Evolutionary conservation across 1,139 yeast genomes (phyloP), one percentile per base, ranked within the genome.

Genomic region (Hanseniaspora gamundiae): DNA sequence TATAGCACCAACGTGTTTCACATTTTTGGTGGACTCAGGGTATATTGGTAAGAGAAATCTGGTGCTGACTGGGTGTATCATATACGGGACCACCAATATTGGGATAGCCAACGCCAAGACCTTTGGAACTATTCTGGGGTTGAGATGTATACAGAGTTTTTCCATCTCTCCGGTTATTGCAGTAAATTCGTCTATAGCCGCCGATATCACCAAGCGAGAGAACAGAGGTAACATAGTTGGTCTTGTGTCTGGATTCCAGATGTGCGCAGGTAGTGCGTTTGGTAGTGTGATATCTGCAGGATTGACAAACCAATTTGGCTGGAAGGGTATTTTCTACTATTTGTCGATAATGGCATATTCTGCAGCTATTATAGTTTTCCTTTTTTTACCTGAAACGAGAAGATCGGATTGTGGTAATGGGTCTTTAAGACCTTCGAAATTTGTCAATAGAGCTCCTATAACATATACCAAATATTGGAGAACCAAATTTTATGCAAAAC

Each of bases 281-380:
- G 88, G 94, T 6, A 86, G 93, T 0, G 62, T 84, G 11, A 62
- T 84, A 22, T 94, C 94, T 19, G 82, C 88, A 7, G 74, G 71
- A 0, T 59, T 84, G 31, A 73, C 78, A 2, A 62, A 73, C 2
- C 60, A 70, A 16, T 74, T 80, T 67, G 71, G 74, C 11, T 84
- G 94, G 93, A 68, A 86, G 47, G 78, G 85, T 0, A 76, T 83
- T 20, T 85, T 84, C 55, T 79, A 85, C 76, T 80, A 83, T 49
- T 61, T 82, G 43, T 77, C 81, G 4, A 76, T 81, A 20, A 73
- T 78, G 4, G 70, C 79, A 16, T 77, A 78, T 1, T 35, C 66
- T 1, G 67, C 68, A 1, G 55, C 69, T 2, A 8, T 44, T 8
- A 1, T 44, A 1, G 22, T 41, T 11, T 44, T 44, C 19, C 20